Evolutionary conservation across 148 eudicot species (phyloP).

Genomic region (Persicaria tinctoria): DNA sequence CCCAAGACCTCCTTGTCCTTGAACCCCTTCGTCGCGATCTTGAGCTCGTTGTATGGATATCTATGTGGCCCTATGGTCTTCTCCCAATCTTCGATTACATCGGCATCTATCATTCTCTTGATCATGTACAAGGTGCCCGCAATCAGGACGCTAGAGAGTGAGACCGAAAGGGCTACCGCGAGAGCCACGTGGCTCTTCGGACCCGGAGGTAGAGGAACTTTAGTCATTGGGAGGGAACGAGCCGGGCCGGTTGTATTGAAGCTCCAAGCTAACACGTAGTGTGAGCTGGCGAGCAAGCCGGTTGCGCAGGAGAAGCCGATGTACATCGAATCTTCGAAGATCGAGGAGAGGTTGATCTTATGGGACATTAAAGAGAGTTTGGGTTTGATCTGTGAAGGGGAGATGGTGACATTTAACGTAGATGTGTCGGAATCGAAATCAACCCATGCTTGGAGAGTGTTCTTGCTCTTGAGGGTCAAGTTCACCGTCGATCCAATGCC

Average conservation of each 20-base stretch:
- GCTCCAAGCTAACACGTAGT: constrained; percentile 43
- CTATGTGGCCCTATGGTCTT: too few species aligned
- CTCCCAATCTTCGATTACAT: constrained; percentile 13
- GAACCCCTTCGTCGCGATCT: constrained; percentile 38
- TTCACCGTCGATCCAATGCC: constrained; percentile 7
- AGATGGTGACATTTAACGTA: constrained; percentile 23
- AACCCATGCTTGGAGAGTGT: constrained; percentile 28
- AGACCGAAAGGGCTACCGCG: neutral
- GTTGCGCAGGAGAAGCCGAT: constrained; percentile 40
- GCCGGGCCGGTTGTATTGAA: constrained; percentile 30
- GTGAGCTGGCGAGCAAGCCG: constrained; percentile 22
- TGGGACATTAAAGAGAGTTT: constrained; percentile 21
- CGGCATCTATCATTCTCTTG: constrained; percentile 15
- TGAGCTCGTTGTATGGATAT: too few species aligned
- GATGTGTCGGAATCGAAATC: constrained; percentile 26
- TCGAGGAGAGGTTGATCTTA: constrained; percentile 23
- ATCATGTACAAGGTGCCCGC: constrained; percentile 10
- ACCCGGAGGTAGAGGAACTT: constrained; percentile 22
- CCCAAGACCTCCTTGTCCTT: constrained; percentile 31
- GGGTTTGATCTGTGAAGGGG: constrained; percentile 26
- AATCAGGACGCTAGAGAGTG: constrained; percentile 5
- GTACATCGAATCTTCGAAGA: constrained; percentile 21
- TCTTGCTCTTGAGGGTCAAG: constrained; percentile 25
- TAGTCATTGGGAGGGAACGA: constrained; percentile 23
- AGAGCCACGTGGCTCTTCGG: constrained; percentile 4